Evolutionary conservation across 495 filamentous ascomycete species (phyloP), one percentile per base, ranked within the genome.

Genomic region (Hypomontagnella monticulosa): DNA sequence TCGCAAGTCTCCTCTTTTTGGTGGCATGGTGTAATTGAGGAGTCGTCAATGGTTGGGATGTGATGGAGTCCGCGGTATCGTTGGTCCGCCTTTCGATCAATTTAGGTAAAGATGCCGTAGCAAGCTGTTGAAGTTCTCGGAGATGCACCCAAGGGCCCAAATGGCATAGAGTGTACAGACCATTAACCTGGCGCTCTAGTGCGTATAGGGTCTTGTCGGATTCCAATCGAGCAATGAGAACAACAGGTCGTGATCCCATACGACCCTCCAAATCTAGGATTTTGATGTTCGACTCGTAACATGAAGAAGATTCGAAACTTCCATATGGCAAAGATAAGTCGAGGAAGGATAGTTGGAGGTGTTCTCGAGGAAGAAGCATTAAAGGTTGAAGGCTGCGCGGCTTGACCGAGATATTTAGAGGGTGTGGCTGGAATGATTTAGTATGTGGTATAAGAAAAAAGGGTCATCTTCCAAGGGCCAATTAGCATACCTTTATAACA

Each of bases 121-220:
- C 79, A 4, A 70, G 58, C 32, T 73, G 57, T 57, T 74, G 71
- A 62, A 88, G 68, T 63, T 77, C 71, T 55, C 82, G 75, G 27
- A 86, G 63, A 59, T 83, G 83, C 12, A 93, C 84, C 85, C 87
- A 89, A 2, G 78, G 71, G 0, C 83, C 88, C 48, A 97, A 78
- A 63, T 86, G 89, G 67, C 87, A 93, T 7, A 95, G 67, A 11
- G 86, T 85, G 73, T 91, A 96, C 9, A 92, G 79, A 0, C 86
- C 85, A 43, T 75, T 69, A 47, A 82, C 81, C 23, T 91, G 88
- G n/a, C 84, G 77, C 75, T 97, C 93, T 32, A 96, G 73, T 11
- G 87, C 89, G 73, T 89, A 93, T 4, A 91, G 63, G 6, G 80
- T 81, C 18, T 81, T 83, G 69, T 84, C 84, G 7, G 75, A 77